Conservation (phyloP, 768 basidiomycete genomes). For the Coprinopsis sp. region DNA sequence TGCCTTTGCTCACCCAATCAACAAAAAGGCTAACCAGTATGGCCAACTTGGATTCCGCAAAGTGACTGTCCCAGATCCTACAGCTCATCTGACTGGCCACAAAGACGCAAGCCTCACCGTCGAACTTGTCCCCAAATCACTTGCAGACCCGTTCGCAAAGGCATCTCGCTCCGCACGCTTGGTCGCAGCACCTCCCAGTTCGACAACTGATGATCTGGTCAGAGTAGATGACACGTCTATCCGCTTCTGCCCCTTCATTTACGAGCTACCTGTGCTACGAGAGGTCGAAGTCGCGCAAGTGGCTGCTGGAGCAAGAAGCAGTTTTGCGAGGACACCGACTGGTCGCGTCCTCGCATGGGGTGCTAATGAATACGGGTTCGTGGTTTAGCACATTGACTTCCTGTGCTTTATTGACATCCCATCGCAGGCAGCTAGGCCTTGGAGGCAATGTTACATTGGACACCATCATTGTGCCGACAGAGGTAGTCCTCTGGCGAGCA, state of each 20-base stretch:
- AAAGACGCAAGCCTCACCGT: conserved; percentile 35
- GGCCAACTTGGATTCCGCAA: conserved; percentile 82
- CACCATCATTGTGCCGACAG: conserved; percentile 77
- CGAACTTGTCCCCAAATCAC: conserved; percentile 54
- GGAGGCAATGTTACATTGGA: conserved; percentile 59
- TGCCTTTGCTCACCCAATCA: conserved; percentile 73
- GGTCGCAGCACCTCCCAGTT: conserved; percentile 17
- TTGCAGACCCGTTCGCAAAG: conserved; percentile 46
- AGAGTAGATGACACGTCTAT: conserved; percentile 40
- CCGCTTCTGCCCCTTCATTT: conserved; percentile 63
- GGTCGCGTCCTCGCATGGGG: conserved; percentile 87
- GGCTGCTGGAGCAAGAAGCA: conserved; percentile 66
- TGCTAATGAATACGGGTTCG: conserved; percentile 81
- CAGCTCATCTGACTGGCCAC: conserved; percentile 19
- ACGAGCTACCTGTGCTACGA: conserved; percentile 70
- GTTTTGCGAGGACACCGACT: conserved; percentile 60
- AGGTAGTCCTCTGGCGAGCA: conserved; percentile 68
- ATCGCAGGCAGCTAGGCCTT: conserved; percentile 71
- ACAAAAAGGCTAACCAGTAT: conserved; percentile 68
- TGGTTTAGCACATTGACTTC: neutral
- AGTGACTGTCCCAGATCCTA: conserved; percentile 44
- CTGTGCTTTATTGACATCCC: neutral
- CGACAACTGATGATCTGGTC: conserved; percentile 28
- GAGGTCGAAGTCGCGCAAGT: conserved; percentile 64
- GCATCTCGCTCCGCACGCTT: conserved; percentile 38